phyloP scores from a whole-genome alignment of 768 basidiomycete genomes.

The Collybiopsis confluens region DNA sequence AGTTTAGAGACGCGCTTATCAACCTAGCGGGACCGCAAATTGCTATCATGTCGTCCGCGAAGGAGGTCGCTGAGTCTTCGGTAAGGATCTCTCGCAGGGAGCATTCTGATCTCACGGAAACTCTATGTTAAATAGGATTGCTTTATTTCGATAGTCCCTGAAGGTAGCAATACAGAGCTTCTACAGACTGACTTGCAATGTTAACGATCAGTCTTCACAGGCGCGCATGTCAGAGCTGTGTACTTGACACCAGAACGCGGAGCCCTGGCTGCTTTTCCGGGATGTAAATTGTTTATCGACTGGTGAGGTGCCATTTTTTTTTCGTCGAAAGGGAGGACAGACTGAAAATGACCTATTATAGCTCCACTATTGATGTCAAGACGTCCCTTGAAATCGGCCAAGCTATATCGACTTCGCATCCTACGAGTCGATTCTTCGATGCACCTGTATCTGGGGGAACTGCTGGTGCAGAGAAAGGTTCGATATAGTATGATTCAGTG shows the following conservation, averaged over 20 bases:
- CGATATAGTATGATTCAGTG: too few species aligned
- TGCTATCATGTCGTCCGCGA: conserved; percentile 19
- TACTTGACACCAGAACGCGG: conserved; percentile 30
- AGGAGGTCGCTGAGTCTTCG: conserved; percentile 32
- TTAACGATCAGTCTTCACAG: conserved; percentile 14
- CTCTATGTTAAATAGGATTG: conserved; percentile 24
- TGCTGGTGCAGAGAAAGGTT: conserved; percentile 27
- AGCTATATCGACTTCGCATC: conserved; percentile 21
- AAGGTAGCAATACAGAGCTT: conserved; percentile 21
- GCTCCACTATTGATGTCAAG: conserved; percentile 39
- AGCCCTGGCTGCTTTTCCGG: conserved; percentile 29
- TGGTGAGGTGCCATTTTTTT: conserved; percentile 20
- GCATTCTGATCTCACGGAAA: not conserved
- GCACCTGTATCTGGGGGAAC: conserved; percentile 42
- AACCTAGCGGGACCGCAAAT: conserved; percentile 16
- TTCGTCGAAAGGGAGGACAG: not conserved
- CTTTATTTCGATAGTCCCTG: conserved; percentile 37
- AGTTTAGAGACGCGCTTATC: conserved; percentile 20
- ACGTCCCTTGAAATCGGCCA: conserved; percentile 30
- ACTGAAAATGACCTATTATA: conserved; percentile 9
- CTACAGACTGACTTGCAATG: not conserved
- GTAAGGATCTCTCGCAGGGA: conserved; percentile 19
- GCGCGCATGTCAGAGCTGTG: conserved; percentile 33
- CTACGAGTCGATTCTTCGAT: conserved; percentile 27
- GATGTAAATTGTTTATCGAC: conserved; percentile 39